phyloP scores from a whole-genome alignment of 768 basidiomycete genomes.

The Pleurotus giganteus region DNA sequence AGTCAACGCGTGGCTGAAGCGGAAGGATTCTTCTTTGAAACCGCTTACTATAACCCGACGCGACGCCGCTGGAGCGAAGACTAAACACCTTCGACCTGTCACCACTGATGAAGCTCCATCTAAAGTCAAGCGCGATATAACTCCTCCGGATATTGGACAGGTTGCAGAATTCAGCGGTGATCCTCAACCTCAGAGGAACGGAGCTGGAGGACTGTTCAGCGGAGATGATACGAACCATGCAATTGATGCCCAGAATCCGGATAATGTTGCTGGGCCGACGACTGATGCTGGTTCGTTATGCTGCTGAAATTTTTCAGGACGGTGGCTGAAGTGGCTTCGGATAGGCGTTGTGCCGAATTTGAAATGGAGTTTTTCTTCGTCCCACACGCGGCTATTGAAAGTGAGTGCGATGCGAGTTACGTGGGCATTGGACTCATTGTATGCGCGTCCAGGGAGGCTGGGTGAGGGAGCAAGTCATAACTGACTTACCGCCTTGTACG shows the following conservation, averaged over 20 bases:
- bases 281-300: constrained; percentile 8
- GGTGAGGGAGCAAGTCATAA: constrained; percentile 16
- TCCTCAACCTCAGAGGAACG: constrained; percentile 12
- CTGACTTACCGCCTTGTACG: constrained; percentile 17
- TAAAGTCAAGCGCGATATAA: constrained; percentile 11
- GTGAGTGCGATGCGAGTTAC: not conserved
- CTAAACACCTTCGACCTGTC: constrained; percentile 10
- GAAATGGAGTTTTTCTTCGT: constrained; percentile 15
- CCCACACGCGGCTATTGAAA: constrained; percentile 12
- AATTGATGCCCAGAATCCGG: constrained; percentile 13
- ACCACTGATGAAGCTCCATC: not conserved
- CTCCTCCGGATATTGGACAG: constrained; percentile 12
- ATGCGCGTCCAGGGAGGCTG: constrained; percentile 18
- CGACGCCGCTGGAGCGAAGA: constrained; percentile 12
- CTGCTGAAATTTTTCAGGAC: not conserved
- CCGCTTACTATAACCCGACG: constrained; percentile 12
- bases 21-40: constrained; percentile 8
- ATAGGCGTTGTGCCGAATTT: constrained; percentile 12
- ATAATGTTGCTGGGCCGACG: constrained; percentile 10
- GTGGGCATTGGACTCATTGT: not conserved
- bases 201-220: constrained; percentile 9
- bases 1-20: constrained; percentile 7
- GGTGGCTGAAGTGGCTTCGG: no score
- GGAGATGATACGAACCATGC: constrained; percentile 11
- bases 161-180: constrained; percentile 7